Evolutionary conservation across 805 yeast genomes (phyloP).

Genomic region (Diddensiella santjacobensis): DNA sequence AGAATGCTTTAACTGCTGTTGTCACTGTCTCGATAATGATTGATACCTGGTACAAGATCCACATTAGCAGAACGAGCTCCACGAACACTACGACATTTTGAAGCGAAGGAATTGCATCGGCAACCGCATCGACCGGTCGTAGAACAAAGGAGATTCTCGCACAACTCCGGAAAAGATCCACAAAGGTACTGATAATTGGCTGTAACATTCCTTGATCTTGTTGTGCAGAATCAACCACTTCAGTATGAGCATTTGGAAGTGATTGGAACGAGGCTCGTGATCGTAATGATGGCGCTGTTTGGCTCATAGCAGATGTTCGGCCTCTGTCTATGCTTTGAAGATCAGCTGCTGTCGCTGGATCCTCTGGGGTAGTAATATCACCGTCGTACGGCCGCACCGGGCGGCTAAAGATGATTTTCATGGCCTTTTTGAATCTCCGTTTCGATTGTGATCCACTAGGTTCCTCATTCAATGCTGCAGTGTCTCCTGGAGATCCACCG

Average conservation of each 20-base stretch:
- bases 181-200: constrained; percentile 19
- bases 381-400: not conserved
- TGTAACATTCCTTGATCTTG: not conserved
- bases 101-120: constrained; percentile 24
- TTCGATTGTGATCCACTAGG: constrained; percentile 3
- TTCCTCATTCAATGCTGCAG: not conserved
- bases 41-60: constrained; percentile 30
- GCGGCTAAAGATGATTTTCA: constrained; percentile 12
- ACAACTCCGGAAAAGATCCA: constrained; percentile 20
- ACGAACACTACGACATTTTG: constrained; percentile 24
- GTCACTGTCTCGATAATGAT: constrained; percentile 28
- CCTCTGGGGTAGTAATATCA: not conserved
- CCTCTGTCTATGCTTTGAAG: not conserved
- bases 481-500: constrained; percentile 2
- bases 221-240: not conserved
- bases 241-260: not conserved
- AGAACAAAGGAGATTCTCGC: constrained; percentile 25
- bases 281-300: not conserved
- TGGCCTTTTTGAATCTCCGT: constrained; percentile 17
- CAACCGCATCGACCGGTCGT: constrained; percentile 28
- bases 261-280: not conserved
- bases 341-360: not conserved
- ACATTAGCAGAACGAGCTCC: constrained; percentile 26
- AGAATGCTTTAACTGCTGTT: constrained; percentile 24
- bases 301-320: not conserved